These are phyloP conservation scores for Trichomonascus vanleenenianus DNA, from an alignment of 805 yeast genomes.

Conservation along the genomic window DNA sequence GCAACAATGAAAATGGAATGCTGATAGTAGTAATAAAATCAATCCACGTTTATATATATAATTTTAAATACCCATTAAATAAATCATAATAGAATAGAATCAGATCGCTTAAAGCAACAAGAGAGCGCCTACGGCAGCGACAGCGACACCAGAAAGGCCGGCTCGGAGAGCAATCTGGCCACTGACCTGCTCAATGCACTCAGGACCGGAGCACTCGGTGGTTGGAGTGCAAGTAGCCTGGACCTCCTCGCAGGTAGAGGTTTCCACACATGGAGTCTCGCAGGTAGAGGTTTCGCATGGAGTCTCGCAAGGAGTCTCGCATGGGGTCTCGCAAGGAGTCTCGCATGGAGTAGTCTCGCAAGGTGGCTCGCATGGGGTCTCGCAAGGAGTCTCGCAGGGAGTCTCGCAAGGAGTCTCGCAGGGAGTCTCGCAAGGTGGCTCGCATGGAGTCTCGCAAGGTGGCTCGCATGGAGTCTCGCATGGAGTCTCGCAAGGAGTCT, in stretches of 20 bases:
- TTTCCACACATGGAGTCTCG: constrained; percentile 2
- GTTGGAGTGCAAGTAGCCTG: constrained; percentile 10
- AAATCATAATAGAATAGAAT: background rate
- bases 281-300: background rate
- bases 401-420: background rate
- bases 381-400: too few species aligned
- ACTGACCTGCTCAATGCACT: constrained; percentile 2
- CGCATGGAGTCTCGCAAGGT: too few species aligned
- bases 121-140: constrained; percentile 16
- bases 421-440: too few species aligned
- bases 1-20: too few species aligned
- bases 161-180: constrained; percentile 10
- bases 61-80: constrained; percentile 2
- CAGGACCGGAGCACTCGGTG: constrained; percentile 3
- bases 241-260: constrained; percentile 1
- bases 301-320: too few species aligned
- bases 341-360: background rate
- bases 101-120: constrained; percentile 1
- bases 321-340: too few species aligned
- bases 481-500: too few species aligned
- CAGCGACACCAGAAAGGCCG: constrained; percentile 11
- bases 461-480: background rate
- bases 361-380: too few species aligned
- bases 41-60: too few species aligned
- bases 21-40: too few species aligned